These are phyloP conservation scores for Boletus rex-veris DNA, from an alignment of 768 basidiomycete genomes.

Conservation along the genomic window DNA sequence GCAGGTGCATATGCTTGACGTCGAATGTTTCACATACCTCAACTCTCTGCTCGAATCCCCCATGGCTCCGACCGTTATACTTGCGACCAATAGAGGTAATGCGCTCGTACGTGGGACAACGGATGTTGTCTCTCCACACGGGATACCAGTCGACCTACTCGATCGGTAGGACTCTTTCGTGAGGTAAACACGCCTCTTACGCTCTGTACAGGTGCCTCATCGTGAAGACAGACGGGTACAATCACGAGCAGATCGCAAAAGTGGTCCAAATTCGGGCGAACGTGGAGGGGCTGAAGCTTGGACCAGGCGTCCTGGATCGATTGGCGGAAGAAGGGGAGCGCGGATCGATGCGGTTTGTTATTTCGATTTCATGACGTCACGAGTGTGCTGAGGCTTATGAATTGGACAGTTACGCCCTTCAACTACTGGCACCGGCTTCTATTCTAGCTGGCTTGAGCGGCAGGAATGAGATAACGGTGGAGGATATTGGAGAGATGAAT, in stretches of 20 bases:
- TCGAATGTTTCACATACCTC: constrained; percentile 98
- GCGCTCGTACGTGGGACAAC: constrained; percentile 89
- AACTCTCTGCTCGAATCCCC: constrained; percentile 93
- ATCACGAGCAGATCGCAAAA: constrained; percentile 76
- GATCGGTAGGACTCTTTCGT: constrained; percentile 60
- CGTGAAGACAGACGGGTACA: constrained; percentile 86
- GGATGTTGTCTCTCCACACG: constrained; percentile 89
- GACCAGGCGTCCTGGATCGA: constrained; percentile 71
- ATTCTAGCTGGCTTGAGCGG: constrained; percentile 80
- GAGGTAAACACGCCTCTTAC: constrained; percentile 5
- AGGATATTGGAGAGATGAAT: constrained; percentile 60
- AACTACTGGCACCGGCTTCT: constrained; percentile 65
- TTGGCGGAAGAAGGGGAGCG: constrained; percentile 74
- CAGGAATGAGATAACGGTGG: constrained; percentile 74
- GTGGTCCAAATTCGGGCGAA: constrained; percentile 85
- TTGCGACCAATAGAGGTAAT: constrained; percentile 95
- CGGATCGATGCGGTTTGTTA: constrained; percentile 69
- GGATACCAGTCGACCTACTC: constrained; percentile 88
- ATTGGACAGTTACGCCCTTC: constrained; percentile 75
- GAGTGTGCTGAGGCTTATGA: constrained; percentile 6
- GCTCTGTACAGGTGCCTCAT: constrained; percentile 72
- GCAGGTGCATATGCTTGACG: constrained; percentile 95
- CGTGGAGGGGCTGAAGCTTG: constrained; percentile 79
- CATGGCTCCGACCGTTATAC: constrained; percentile 95
- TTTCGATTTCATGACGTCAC: constrained; percentile 1